Base-by-base conservation (phyloP, 345 rosid genomes). In the Heritiera fomes region DNA sequence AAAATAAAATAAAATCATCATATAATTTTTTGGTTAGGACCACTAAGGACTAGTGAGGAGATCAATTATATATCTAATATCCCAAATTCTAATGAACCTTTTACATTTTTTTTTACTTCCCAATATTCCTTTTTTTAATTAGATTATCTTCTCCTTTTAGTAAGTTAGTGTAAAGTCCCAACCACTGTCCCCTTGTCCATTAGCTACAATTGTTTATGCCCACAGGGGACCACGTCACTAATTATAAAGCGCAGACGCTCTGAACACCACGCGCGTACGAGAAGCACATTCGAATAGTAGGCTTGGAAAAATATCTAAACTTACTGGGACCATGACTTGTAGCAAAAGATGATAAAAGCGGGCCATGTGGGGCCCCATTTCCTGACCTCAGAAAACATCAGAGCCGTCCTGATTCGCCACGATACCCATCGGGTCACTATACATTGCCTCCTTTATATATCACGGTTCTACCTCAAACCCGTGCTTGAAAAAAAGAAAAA, bases 321-420 rank as follows among this genome's bases (percentile, higher is more conserved):
- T 73, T 47, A 14, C 23, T 23, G 71, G 78, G 64, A 69, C 72
- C 80, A 32, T 76, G 85, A 84, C 86, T 74, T 77, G 86, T 79
- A 77, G 46, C 82, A 58, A 75, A 88, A 78, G 82, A 66, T 52
- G 64, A 88, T 76, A 84, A 86, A 81, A 75, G 88, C 64, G 76
- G 75, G 78, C 67, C 47, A 55, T 28, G 83, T 82, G 87, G 94
- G 84, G 30, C 93, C 92, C 91, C 83, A 28, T 34, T 71, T 52
- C 80, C 67, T 83, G 85, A 88, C 84, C 69, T 75, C 52, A 38
- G 59, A 38, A 84, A 82, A 84, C 82, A 86, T 82, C 85, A 79
- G 50, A 76, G 52, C 83, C 81, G 66, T 68, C 52, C 75, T 66
- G 80, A 56, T 80, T 62, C 11, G 87, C 86, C 93, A 85, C 89